Conservation (phyloP, 192 early-diverging fungal species). For the Irineochytrium annulatum region DNA sequence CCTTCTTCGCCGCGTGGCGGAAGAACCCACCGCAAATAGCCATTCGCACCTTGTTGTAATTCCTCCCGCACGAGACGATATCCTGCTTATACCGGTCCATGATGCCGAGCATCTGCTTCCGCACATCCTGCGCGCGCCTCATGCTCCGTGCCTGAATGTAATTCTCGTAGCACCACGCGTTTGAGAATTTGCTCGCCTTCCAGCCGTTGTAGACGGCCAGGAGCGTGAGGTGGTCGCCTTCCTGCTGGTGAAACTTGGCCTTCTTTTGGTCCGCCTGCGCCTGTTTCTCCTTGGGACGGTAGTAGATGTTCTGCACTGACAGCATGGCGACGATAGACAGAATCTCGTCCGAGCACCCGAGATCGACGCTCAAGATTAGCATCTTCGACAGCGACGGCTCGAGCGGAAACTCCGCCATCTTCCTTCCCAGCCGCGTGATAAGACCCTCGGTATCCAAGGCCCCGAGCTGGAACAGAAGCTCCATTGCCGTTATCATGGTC, state of each 20-base stretch:
- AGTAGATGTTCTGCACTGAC: conserved; percentile 83
- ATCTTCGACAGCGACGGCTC: conserved; percentile 92
- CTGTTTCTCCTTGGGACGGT: conserved; percentile 94
- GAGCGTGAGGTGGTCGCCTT: conserved; percentile 96
- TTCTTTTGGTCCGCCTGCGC: conserved; percentile 91
- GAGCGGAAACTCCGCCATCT: conserved; percentile 97
- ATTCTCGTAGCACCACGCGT: conserved; percentile 95
- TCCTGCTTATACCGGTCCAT: conserved; percentile 88
- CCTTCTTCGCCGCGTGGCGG: conserved; percentile 95
- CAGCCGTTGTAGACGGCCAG: conserved; percentile 95
- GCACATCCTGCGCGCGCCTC: conserved; percentile 91
- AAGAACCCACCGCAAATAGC: conserved; percentile 93
- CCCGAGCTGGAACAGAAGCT: conserved; percentile 86
- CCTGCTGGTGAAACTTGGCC: conserved; percentile 96
- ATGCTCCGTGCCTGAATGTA: conserved; percentile 91
- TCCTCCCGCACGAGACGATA: conserved; percentile 87
- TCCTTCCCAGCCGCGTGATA: conserved; percentile 87
- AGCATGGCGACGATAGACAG: conserved; percentile 66
- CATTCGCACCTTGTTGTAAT: conserved; percentile 87
- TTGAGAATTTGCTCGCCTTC: conserved; percentile 88
- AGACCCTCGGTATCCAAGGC: conserved; percentile 90
- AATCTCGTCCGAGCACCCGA: conserved; percentile 92
- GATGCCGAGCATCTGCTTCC: conserved; percentile 93
- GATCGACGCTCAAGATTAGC: conserved; percentile 84
- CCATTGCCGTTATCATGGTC: conserved; percentile 86